phyloP scores from a whole-genome alignment of 2,329 filamentous ascomycete species.

The Geoglossum cookeanum region DNA sequence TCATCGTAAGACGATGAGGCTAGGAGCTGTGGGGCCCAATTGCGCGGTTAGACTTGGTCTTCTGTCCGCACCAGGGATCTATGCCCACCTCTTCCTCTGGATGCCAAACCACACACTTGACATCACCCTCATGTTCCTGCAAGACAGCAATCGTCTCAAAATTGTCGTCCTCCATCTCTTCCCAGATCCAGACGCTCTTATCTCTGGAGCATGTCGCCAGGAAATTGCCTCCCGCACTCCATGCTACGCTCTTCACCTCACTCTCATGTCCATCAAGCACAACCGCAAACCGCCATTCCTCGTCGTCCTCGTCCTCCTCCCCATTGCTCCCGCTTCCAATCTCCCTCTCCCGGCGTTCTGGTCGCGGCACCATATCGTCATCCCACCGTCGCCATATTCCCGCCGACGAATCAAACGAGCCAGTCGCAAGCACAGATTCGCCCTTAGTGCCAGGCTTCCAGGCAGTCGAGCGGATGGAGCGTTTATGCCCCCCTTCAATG shows the following conservation, averaged over 20 bases:
- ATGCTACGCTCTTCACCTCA: slow-evolving; percentile 69
- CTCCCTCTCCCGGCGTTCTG: slow-evolving; percentile 10
- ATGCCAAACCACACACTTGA: slow-evolving; percentile 89
- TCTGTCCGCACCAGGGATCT: slow-evolving; percentile 20
- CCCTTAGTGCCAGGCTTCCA: slow-evolving; percentile 61
- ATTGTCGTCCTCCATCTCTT: slow-evolving; percentile 85
- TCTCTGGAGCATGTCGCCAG: slow-evolving; percentile 83
- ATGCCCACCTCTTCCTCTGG: slow-evolving; percentile 34
- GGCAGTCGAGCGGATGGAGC: slow-evolving; percentile 65
- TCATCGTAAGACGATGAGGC: slow-evolving; percentile 92
- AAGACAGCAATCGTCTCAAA: slow-evolving; percentile 93
- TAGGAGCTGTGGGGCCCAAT: slow-evolving; percentile 40
- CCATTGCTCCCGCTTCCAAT: slow-evolving; percentile 16
- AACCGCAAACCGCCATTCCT: slow-evolving; percentile 84
- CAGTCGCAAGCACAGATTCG: slow-evolving; percentile 65
- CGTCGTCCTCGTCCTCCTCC: slow-evolving; percentile 43
- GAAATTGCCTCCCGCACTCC: slow-evolving; percentile 54
- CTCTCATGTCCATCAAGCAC: slow-evolving; percentile 90
- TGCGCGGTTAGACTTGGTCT: slow-evolving; percentile 25
- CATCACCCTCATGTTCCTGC: slow-evolving; percentile 85
- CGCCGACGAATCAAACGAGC: slow-evolving; percentile 83
- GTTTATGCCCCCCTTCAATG: slow-evolving; percentile 74
- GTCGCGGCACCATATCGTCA: slow-evolving; percentile 10
- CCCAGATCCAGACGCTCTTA: slow-evolving; percentile 97
- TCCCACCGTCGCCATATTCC: slow-evolving; percentile 33